Percentiles rank a stretch among this genome's conserved stretches.
These are phyloP conservation scores for Heliocybe sulcata DNA, from an alignment of 1,284 basidiomycete species.

Conservation along the genomic window DNA sequence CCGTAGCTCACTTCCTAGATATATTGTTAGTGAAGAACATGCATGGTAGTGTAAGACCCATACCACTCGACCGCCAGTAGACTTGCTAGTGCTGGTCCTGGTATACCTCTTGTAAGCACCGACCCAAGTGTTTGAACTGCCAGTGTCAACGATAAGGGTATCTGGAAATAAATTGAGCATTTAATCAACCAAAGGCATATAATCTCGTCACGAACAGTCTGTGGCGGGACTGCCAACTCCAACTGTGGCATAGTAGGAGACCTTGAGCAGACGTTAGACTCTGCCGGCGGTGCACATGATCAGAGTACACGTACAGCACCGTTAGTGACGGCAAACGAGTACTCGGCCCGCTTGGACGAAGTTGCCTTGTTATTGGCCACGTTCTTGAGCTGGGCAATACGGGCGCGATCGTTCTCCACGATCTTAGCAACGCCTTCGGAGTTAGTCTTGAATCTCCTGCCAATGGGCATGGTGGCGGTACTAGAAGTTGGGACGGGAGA, in stretches of 20 bases:
- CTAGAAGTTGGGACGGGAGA: neutral
- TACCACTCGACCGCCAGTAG: neutral
- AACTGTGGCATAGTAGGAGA: slow-evolving; percentile 1
- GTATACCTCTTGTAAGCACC: slow-evolving; percentile 41
- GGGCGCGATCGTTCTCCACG: neutral
- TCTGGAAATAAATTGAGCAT: neutral
- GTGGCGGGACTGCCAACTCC: slow-evolving; percentile 1
- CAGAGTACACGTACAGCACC: neutral
- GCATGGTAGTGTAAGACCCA: neutral
- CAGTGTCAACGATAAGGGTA: slow-evolving; percentile 1
- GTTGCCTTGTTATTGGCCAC: neutral
- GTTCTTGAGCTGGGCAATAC: neutral
- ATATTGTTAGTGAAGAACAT: neutral
- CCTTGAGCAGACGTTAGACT: neutral
- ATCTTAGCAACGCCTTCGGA: neutral
- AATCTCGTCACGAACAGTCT: neutral
- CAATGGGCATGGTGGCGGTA: neutral
- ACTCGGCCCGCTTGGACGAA: neutral
- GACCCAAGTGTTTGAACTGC: slow-evolving; percentile 57
- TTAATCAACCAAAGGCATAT: neutral
- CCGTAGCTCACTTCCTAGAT: slow-evolving; percentile 36
- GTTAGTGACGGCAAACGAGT: slow-evolving; percentile 2
- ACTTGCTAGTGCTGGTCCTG: slow-evolving; percentile 38
- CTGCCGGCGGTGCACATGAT: neutral
- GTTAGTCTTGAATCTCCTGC: neutral